phyloP scores from a whole-genome alignment of 179 eudicot genomes.

The Camellia oleifera region DNA sequence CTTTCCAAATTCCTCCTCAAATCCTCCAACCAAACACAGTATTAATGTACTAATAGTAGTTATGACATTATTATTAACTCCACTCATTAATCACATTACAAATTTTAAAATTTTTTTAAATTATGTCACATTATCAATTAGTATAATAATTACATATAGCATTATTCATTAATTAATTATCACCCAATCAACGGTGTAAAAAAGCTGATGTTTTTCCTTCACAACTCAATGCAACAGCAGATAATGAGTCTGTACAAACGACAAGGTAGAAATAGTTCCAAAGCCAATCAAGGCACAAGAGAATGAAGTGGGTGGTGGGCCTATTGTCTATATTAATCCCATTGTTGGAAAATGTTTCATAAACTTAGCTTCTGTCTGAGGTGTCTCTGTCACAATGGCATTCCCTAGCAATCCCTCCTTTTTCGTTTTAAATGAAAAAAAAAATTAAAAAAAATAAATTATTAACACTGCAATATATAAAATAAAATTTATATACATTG shows the following conservation, averaged over 20 bases:
- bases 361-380: constrained; percentile 23
- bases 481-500: no score
- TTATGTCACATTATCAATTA: no score
- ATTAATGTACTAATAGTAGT: no score
- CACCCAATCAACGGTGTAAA: neutral
- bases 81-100: no score
- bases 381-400: constrained; percentile 25
- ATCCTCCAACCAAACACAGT: no score
- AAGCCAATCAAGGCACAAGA: neutral
- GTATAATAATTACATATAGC: neutral
- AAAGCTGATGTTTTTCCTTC: neutral
- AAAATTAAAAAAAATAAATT: neutral
- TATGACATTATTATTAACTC: no score
- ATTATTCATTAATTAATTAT: neutral
- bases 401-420: constrained; percentile 24
- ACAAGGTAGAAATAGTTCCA: neutral
- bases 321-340: neutral
- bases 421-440: constrained; percentile 5
- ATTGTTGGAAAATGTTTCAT: constrained; percentile 22
- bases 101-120: no score
- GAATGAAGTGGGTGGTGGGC: neutral
- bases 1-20: no score
- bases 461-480: neutral
- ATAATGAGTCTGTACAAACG: neutral
- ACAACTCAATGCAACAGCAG: neutral